A percentile compares a stretch with the other conserved stretches of the same genome.
These are phyloP conservation scores for Fragaria ananassa DNA, from an alignment of 306 rosid genomes.

Conservation along the genomic window DNA sequence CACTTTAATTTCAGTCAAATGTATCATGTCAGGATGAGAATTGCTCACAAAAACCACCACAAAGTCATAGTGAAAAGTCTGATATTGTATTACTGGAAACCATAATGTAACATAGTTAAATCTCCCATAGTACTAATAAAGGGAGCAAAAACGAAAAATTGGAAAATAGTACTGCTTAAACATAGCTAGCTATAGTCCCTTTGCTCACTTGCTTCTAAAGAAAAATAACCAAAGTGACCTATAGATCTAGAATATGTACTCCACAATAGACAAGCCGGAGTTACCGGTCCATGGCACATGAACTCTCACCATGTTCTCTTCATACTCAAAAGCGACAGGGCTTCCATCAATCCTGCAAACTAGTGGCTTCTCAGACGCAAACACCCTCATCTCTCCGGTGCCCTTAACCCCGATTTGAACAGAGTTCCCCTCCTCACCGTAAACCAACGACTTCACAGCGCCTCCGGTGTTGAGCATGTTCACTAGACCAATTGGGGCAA, in stretches of 20 bases:
- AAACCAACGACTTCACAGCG: conserved; percentile 58
- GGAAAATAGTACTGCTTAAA: not conserved
- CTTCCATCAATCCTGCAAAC: conserved; percentile 52
- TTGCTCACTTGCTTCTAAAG: not conserved
- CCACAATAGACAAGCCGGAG: conserved; percentile 47
- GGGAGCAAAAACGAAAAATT: not conserved
- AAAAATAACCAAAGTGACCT: not conserved
- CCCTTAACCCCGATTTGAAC: conserved; percentile 65
- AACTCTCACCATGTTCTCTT: conserved; percentile 50
- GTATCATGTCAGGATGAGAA: too few species aligned
- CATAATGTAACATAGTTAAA: not conserved
- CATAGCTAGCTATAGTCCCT: not conserved
- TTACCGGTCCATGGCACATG: conserved; percentile 77
- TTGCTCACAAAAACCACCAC: not conserved
- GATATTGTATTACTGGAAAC: not conserved
- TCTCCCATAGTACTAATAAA: not conserved
- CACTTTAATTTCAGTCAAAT: not conserved
- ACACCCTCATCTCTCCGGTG: conserved; percentile 70
- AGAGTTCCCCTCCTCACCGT: conserved; percentile 30
- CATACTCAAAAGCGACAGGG: conserved; percentile 51
- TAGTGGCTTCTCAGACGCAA: conserved; percentile 60
- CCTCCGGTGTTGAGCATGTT: conserved; percentile 92
- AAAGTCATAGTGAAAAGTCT: not conserved
- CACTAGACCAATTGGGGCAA: conserved; percentile 80
- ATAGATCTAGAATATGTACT: conserved; percentile 46